Evolutionary conservation across 768 basidiomycete genomes (phyloP).

Genomic region (Tubosaeta sp.): DNA sequence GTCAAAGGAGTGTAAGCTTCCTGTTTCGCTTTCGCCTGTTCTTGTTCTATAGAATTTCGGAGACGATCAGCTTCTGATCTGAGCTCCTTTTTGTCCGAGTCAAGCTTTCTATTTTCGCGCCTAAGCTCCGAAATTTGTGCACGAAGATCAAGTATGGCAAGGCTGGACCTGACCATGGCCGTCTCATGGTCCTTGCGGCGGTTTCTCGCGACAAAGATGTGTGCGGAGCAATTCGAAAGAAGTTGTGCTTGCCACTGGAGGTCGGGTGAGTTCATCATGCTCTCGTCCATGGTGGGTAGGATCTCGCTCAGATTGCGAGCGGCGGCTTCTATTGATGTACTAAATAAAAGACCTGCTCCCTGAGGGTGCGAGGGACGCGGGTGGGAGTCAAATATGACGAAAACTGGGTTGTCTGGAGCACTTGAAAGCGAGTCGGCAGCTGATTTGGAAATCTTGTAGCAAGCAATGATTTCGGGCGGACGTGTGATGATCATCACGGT

Average conservation of each 20-base stretch:
- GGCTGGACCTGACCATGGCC: conserved; percentile 46
- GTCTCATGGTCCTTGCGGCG: conserved; percentile 23
- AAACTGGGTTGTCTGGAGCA: conserved; percentile 31
- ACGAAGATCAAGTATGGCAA: conserved; percentile 42
- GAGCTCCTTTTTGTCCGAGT: conserved; percentile 23
- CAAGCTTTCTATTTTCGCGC: conserved; percentile 24
- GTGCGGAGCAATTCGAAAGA: conserved; percentile 55
- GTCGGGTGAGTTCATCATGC: conserved; percentile 37
- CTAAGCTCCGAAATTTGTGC: conserved; percentile 38
- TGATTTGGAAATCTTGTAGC: conserved; percentile 34
- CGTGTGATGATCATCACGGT: conserved; percentile 56
- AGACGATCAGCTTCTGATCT: conserved; percentile 24
- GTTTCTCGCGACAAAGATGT: conserved; percentile 43
- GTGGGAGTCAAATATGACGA: conserved; percentile 66
- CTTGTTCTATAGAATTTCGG: conserved; percentile 8
- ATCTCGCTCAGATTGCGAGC: conserved; percentile 44
- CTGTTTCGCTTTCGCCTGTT: conserved; percentile 4
- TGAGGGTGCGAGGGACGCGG: conserved; percentile 53
- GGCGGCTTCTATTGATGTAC: conserved; percentile 39
- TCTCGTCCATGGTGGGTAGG: conserved; percentile 43
- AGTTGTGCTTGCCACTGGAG: conserved; percentile 66
- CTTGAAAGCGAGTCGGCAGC: background rate
- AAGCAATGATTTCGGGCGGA: conserved; percentile 64
- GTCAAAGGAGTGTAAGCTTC: background rate
- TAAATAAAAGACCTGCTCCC: conserved; percentile 58